Evolutionary conservation across 176 grass and related monocot species (phyloP).

Genomic region (Hyparrhenia diplandra): DNA sequence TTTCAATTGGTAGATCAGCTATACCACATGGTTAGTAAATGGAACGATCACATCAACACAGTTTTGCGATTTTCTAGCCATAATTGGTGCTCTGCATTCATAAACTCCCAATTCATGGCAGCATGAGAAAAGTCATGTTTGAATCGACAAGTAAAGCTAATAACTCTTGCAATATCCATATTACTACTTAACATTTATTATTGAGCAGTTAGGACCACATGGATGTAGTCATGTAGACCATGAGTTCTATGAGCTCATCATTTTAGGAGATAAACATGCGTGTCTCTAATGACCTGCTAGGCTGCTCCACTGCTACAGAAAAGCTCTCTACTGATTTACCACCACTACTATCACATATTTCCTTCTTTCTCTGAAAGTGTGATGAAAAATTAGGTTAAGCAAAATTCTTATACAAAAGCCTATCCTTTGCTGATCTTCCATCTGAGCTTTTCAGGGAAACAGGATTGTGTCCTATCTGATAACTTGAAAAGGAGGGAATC

Average conservation of each 20-base stretch:
- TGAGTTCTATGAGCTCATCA: too few relatives aligned
- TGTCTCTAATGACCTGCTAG: slow-evolving; percentile 1
- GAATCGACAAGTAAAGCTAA: not conserved
- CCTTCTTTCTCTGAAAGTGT: not conserved
- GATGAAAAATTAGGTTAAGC: not conserved
- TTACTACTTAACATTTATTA: not conserved
- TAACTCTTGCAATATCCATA: slow-evolving; percentile 15
- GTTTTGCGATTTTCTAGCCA: not conserved
- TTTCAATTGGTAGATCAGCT: not conserved
- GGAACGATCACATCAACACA: not conserved
- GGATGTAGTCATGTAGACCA: not conserved
- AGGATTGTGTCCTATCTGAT: not conserved
- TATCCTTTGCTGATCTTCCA: not conserved
- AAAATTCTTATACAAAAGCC: not conserved
- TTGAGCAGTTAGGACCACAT: not conserved
- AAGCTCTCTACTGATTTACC: not conserved
- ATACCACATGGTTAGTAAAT: not conserved
- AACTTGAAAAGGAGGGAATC: not conserved
- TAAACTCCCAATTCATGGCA: not conserved
- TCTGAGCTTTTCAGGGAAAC: not conserved
- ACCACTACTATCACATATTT: not conserved
- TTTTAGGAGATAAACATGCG: too few relatives aligned
- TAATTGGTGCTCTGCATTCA: not conserved
- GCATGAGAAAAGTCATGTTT: not conserved
- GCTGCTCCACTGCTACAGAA: not conserved